Conservation (phyloP, 2,329 filamentous ascomycete species). For the Leptographium procerum region DNA sequence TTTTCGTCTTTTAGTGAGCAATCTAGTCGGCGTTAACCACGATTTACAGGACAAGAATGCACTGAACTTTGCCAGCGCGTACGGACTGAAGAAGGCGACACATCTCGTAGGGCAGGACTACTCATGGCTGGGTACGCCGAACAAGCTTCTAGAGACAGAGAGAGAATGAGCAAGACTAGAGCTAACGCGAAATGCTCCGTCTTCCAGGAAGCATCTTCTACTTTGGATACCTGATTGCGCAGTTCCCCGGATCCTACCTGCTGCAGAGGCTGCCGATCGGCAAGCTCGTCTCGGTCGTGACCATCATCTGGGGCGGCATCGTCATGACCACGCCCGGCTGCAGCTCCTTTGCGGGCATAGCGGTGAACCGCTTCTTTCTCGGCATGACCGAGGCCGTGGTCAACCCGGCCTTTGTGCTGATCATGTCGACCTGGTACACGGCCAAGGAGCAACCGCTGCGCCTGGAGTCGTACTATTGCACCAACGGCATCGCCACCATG, state of each 20-base stretch:
- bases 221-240: conserved; percentile 33
- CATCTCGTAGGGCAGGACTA: conserved; percentile 21
- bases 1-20: not conserved
- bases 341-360: conserved; percentile 26
- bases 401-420: conserved; percentile 43
- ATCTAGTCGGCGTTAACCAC: not conserved
- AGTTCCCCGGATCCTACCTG: conserved; percentile 32
- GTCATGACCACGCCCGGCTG: conserved; percentile 9
- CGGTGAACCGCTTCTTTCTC: conserved; percentile 40
- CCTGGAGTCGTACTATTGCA: conserved; percentile 45
- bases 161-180: conserved; percentile 7
- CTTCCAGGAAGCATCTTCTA: conserved; percentile 3
- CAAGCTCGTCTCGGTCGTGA: conserved; percentile 34
- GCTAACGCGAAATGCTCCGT: not conserved
- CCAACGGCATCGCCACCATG: conserved; percentile 55
- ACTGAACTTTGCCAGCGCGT: conserved; percentile 11
- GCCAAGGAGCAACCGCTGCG: conserved; percentile 43
- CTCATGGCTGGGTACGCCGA: conserved; percentile 16
- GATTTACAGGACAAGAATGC: conserved; percentile 30
- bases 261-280: conserved; percentile 37
- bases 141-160: not conserved
- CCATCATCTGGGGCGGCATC: conserved; percentile 17
- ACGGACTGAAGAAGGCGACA: conserved; percentile 8
- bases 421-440: conserved; percentile 45
- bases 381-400: conserved; percentile 44